Conservation (phyloP, 2,329 filamentous ascomycete genomes). For the Talaromyces sp. region DNA sequence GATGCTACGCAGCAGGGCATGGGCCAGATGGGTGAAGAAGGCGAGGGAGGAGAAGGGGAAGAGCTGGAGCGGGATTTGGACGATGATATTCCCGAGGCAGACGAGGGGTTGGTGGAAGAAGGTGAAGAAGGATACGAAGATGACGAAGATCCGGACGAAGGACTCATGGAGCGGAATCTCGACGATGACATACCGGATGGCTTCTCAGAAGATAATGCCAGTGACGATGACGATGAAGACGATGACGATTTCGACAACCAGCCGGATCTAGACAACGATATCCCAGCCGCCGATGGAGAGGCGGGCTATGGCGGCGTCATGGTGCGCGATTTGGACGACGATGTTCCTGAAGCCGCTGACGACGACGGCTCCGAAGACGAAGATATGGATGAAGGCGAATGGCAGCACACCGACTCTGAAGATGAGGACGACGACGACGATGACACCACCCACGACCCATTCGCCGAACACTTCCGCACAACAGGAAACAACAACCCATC, state of each 20-base stretch:
- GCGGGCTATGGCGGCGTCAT: conserved; percentile 51
- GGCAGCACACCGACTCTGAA: conserved; percentile 74
- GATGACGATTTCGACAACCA: conserved; percentile 38
- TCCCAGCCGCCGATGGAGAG: conserved; percentile 51
- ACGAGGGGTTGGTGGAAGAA: conserved; percentile 35
- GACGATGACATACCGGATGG: conserved; percentile 71
- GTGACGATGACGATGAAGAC: conserved; percentile 34
- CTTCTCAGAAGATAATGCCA: conserved; percentile 37
- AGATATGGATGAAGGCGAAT: conserved; percentile 48
- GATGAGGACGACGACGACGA: conserved; percentile 47
- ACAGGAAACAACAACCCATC: conserved; percentile 6
- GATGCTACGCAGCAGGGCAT: conserved; percentile 21
- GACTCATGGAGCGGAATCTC: conserved; percentile 53
- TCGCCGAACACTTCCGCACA: conserved; percentile 24
- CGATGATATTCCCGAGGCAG: conserved; percentile 41
- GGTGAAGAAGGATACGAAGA: conserved; percentile 45
- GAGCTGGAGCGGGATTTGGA: conserved; percentile 39
- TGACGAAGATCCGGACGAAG: conserved; percentile 48
- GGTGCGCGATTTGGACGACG: conserved; percentile 65
- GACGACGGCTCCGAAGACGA: conserved; percentile 40
- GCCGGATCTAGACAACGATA: conserved; percentile 52
- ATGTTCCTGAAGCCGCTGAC: conserved; percentile 58
- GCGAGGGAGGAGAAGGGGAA: conserved; percentile 32
- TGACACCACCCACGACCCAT: conserved; percentile 25
- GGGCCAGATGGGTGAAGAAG: conserved; percentile 34